Percentiles rank a stretch among this genome's conserved stretches.
phyloP scores from a whole-genome alignment of 192 early-diverging fungal genomes.

The Coemansia sp. region DNA sequence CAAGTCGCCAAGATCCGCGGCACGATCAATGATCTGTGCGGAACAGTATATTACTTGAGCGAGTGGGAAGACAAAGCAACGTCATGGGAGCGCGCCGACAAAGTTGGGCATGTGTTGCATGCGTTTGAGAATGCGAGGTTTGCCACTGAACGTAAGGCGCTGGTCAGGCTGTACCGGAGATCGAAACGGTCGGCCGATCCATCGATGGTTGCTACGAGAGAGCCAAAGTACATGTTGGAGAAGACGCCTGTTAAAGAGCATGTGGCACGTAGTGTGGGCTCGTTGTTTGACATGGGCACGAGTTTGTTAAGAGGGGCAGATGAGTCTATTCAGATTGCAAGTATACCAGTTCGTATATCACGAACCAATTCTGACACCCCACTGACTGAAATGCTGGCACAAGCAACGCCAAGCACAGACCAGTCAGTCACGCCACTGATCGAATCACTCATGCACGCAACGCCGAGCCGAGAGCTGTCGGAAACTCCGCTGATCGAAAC shows the following conservation, averaged over 20 bases:
- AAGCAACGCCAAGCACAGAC: too few relatives aligned
- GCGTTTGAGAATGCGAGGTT: conserved; percentile 15
- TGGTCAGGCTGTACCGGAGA: conserved; percentile 9
- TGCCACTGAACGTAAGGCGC: conserved; percentile 9
- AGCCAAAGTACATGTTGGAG: conserved; percentile 21
- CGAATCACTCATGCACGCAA: too few relatives aligned
- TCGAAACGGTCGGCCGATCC: background rate
- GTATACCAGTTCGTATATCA: background rate
- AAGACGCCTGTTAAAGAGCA: background rate
- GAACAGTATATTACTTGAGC: conserved; percentile 24
- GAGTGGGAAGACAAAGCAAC: conserved; percentile 26
- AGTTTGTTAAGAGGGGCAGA: conserved; percentile 6
- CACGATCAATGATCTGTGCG: conserved; percentile 12
- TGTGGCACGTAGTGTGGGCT: background rate
- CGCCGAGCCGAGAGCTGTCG: too few relatives aligned
- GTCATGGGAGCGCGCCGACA: conserved; percentile 22
- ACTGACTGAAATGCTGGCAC: background rate
- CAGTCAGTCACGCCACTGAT: too few relatives aligned
- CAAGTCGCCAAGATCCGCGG: conserved; percentile 16
- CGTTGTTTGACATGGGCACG: conserved; percentile 21
- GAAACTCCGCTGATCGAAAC: too few relatives aligned
- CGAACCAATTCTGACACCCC: background rate
- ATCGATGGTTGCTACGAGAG: conserved; percentile 14
- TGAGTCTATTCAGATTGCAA: background rate
- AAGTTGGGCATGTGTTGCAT: conserved; percentile 13